Conservation (phyloP, 441 rosid species). For the Breynia disticha region DNA sequence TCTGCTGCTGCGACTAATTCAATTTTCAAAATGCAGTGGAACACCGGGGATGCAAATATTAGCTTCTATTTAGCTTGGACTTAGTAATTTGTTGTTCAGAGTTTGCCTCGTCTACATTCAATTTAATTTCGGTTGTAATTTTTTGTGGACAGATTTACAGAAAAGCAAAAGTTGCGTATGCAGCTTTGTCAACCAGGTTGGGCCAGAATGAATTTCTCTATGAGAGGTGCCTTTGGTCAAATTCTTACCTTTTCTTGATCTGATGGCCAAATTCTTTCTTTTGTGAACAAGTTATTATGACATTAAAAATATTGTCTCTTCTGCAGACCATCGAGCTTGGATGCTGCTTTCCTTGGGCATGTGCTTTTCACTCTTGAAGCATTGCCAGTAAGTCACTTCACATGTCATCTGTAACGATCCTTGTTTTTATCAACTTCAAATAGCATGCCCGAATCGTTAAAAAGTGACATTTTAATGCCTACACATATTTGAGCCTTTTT, state of each 20-base stretch:
- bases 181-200: constrained; percentile 70
- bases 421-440: too few relatives aligned
- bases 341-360: constrained; percentile 66
- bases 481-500: too few relatives aligned
- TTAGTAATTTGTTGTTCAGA: background rate
- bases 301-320: constrained; percentile 2
- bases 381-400: constrained; percentile 59
- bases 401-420: constrained; percentile 4
- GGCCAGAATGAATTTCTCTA: constrained; percentile 62
- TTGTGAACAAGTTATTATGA: constrained; percentile 1
- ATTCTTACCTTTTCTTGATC: constrained; percentile 16
- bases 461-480: too few relatives aligned
- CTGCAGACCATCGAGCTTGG: constrained; percentile 85
- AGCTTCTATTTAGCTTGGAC: too few relatives aligned
- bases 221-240: constrained; percentile 73
- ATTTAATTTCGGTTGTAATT: background rate
- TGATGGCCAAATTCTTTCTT: too few relatives aligned
- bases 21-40: too few relatives aligned
- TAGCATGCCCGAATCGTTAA: too few relatives aligned
- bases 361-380: constrained; percentile 61
- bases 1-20: too few relatives aligned
- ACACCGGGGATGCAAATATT: too few relatives aligned
- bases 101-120: background rate
- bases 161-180: constrained; percentile 61
- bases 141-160: constrained; percentile 53